A percentile compares a stretch with the other conserved stretches of the same genome.
Evolutionary conservation across 176 grass and related monocot species (phyloP).

Genomic region (Triticum monococcum): DNA sequence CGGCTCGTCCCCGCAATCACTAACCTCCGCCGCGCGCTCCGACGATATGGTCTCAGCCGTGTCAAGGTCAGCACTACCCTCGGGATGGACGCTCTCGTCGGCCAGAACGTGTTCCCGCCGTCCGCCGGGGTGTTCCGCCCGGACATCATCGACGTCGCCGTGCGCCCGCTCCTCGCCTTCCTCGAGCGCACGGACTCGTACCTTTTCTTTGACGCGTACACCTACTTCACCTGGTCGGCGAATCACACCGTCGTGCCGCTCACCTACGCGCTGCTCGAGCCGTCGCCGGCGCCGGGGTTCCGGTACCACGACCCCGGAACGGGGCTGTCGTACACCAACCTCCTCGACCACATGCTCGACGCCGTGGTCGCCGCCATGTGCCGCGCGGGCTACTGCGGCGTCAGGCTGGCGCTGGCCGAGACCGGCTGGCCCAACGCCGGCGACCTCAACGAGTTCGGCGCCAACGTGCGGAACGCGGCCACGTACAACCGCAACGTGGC

Average conservation of each 20-base stretch:
- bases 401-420: conserved; percentile 27
- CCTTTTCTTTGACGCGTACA: conserved; percentile 57
- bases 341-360: conserved; percentile 74
- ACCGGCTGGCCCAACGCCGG: conserved; percentile 54
- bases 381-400: conserved; percentile 9
- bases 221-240: conserved; percentile 58
- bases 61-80: conserved; percentile 59
- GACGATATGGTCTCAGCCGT: conserved; percentile 15
- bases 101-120: conserved; percentile 47
- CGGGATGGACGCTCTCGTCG: conserved; percentile 48
- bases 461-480: conserved; percentile 55
- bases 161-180: conserved; percentile 55
- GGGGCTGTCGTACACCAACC: conserved; percentile 47
- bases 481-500: conserved; percentile 79
- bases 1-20: conserved; percentile 57
- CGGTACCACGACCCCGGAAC: conserved; percentile 35
- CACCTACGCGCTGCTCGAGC: conserved; percentile 52
- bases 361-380: conserved; percentile 48
- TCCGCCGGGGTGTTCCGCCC: conserved; percentile 51
- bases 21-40: conserved; percentile 45
- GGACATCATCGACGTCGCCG: conserved; percentile 40
- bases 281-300: conserved; percentile 4
- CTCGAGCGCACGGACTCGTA: conserved; percentile 42
- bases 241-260: conserved; percentile 47
- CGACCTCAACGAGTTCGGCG: conserved; percentile 61